Base-by-base conservation (phyloP, 805 yeast species). In the Phaffomyces thermotolerans region DNA sequence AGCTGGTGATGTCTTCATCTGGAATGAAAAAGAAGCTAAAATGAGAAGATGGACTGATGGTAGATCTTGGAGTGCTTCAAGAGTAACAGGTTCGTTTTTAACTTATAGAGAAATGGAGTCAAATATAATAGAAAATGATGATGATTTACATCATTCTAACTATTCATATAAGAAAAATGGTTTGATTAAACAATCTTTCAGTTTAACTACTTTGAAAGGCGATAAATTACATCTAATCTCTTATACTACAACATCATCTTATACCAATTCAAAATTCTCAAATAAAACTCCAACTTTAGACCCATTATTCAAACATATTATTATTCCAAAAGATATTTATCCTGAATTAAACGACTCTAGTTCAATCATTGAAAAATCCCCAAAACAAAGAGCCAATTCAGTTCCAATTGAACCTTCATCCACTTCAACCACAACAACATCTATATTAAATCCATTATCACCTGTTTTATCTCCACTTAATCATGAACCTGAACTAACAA, bases 1-100 rank as follows among this genome's bases (percentile, higher is more conserved):
- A 18, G 69, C 79, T 8, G 87, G 87, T 4, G 69, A 80, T 3
- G 73, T 83, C 3, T 83, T 77, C 52, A 74, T 81, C 8, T 83
- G 89, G 89, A 81, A 78, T 57, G 90, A 83, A 57, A 66, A 71
- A 13, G 81, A 77, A 51, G 78, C 85, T 36, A 83, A 79, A 15
- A 81, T 84, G 79, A 73, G 78, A 49, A 64, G 90, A 25, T 83
- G 91, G 90, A 83, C 90, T 1, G 91, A 83, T 54, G 87, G 90
- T 17, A 73, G 75, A 49, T 69, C 73, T 30, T 83, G 91, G 90
- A 70, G 78, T 46, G 85, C 89, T 2, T 77, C 84, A 1, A 69
- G 88, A 46, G 88, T 84, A 1, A 70, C 72, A 4, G 84, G 85
- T 5, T 69, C 75, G 2, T 81, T 81, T 53, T 62, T 81, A 27